Percentiles rank a stretch among this genome's conserved stretches.
Conservation (phyloP, 805 yeast genomes). For the Myxozyma sirexii region DNA sequence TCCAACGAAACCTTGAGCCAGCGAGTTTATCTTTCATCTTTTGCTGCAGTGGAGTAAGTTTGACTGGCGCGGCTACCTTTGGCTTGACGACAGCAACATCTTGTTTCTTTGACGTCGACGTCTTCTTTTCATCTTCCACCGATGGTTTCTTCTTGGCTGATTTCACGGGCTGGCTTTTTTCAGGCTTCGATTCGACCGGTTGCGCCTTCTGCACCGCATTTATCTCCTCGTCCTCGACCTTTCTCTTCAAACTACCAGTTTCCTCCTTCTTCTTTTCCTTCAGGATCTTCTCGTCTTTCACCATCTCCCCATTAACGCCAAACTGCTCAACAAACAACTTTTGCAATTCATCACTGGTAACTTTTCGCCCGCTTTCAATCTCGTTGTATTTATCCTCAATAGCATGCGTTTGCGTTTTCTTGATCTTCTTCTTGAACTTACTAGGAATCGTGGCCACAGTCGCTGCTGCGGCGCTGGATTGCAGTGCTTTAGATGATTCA, state of each 20-base stretch:
- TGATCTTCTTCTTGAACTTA: constrained; percentile 1
- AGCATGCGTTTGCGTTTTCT: constrained; percentile 3
- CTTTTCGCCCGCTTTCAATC: constrained; percentile 2
- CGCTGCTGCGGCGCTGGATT: not conserved
- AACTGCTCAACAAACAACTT: constrained; percentile 24
- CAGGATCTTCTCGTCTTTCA: constrained; percentile 16
- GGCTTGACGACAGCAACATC: not conserved
- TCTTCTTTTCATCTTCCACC: not conserved
- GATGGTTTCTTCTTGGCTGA: not conserved
- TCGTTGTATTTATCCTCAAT: not conserved
- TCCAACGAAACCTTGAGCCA: constrained; percentile 97
- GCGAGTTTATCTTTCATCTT: constrained; percentile 94
- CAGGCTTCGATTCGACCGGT: not conserved
- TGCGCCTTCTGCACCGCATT: not conserved
- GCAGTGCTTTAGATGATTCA: not conserved
- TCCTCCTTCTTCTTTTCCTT: not conserved
- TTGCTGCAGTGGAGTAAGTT: constrained; percentile 83
- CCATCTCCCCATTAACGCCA: not conserved
- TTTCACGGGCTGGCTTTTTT: not conserved
- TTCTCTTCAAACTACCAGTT: not conserved
- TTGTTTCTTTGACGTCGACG: not conserved
- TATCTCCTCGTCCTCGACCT: not conserved
- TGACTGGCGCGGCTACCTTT: constrained; percentile 36
- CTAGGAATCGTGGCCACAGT: not conserved
- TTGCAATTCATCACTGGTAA: constrained; percentile 27